A percentile compares a stretch with the other conserved stretches of the same genome.
phyloP scores from a whole-genome alignment of 2,329 filamentous ascomycete species.

The Trichoderma hamatum region DNA sequence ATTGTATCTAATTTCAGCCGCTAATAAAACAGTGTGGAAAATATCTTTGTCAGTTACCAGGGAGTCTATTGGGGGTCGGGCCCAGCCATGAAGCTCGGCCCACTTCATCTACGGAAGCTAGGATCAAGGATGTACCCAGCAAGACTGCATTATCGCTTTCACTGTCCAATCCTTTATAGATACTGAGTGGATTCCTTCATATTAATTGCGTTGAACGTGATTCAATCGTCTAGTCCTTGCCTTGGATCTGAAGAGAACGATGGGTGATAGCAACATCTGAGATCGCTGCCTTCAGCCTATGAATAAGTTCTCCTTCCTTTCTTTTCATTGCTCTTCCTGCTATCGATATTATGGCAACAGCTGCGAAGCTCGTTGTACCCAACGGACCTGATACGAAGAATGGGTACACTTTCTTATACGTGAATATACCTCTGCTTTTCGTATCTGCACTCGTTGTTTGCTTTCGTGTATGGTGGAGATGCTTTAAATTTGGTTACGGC shows the following conservation, averaged over 20 bases:
- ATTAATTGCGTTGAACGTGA: not conserved
- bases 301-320: not conserved
- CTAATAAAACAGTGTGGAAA: not conserved
- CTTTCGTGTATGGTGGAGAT: slow-evolving; percentile 23
- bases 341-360: not conserved
- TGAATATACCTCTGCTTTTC: slow-evolving; percentile 18
- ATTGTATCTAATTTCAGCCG: not conserved
- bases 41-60: not conserved
- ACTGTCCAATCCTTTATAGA: not conserved
- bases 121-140: slow-evolving; percentile 11
- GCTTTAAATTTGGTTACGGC: slow-evolving; percentile 3
- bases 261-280: not conserved
- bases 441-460: not conserved
- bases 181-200: not conserved
- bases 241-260: not conserved
- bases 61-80: not conserved
- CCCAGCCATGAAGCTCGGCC: not conserved
- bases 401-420: slow-evolving; percentile 13
- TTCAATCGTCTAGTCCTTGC: not conserved
- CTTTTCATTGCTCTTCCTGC: not conserved
- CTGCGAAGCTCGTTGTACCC: not conserved
- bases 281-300: not conserved
- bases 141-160: not conserved
- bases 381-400: slow-evolving; percentile 16
- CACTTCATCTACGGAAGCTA: slow-evolving; percentile 10